Base-by-base conservation (phyloP, 2,329 filamentous ascomycete genomes). In the Calonectria pteridis region DNA sequence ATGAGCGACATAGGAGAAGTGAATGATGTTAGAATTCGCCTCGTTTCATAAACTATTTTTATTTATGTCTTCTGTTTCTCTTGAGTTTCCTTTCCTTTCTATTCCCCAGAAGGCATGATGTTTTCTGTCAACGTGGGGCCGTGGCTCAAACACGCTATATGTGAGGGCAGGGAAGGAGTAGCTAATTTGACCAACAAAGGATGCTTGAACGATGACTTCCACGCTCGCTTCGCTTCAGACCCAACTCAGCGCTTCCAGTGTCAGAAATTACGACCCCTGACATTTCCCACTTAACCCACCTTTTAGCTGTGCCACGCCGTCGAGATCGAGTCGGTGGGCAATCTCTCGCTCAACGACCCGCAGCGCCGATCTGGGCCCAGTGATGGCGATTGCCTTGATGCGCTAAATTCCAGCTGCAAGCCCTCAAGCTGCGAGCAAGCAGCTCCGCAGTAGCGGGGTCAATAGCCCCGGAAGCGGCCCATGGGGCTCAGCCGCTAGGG, bases 351-450 rank as follows among this genome's bases (percentile, higher is more conserved):
- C 26, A n/a, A 14, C 18, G 20, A 49, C 37, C 59, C 29, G 37
- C 37, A 64, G 37, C 20, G 59, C 29, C 59, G 59, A 64, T 64
- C 59, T 33, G 59, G 59, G 33, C 59, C 26, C 59, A 46, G 28
- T 46, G 20, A 64, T 29, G 37, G 33, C 33, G 55, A 37, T 62
- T 40, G 55, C 23, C 9, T 33, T 49, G 50, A 67, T 50, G 49
- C 64, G 64, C 64, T 67, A 67, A 55, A 55, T 53, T 53, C 64
- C 46, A 53, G 49, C 46, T 67, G 65, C 65, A 67, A 31, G 65
- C 65, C 51, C 65, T 67, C 55, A 58, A 55, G 50, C n/a, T 29
- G 50, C 20, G 35, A 43, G 31, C 65, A 33, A 67, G 49, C 23
- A 26, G 64, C 64, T 55, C 46, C 46, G 50, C 64, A 67, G 16